phyloP scores from a whole-genome alignment of 169 alveolate genomes.

The Cryptosporidium ryanae region DNA sequence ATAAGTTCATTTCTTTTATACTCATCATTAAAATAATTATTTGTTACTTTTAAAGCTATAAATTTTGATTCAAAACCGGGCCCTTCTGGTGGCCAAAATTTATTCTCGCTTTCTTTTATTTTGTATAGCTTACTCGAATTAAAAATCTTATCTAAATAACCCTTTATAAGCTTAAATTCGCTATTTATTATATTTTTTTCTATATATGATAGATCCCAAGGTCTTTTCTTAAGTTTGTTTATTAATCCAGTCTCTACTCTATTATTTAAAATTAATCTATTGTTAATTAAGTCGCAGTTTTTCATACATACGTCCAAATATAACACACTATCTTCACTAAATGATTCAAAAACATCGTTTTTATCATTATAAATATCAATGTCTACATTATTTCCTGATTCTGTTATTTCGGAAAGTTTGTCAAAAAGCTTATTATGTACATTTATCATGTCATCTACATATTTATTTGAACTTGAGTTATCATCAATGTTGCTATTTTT shows the following conservation, averaged over 20 bases:
- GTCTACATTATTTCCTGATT: constrained; percentile 1
- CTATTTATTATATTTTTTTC: background rate
- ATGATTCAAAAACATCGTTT: background rate
- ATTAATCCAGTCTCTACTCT: background rate
- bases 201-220: constrained; percentile 45
- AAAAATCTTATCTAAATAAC: background rate
- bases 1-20: background rate
- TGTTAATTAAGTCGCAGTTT: background rate
- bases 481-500: background rate
- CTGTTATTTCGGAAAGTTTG: constrained; percentile 28
- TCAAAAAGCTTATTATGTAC: constrained; percentile 8
- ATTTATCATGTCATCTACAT: constrained; percentile 8
- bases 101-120: constrained; percentile 32
- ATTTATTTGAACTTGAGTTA: background rate
- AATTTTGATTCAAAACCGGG: constrained; percentile 42
- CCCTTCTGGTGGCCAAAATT: constrained; percentile 69
- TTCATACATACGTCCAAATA: constrained; percentile 2
- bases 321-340: background rate
- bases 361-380: constrained; percentile 1
- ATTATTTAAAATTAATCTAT: background rate
- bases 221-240: background rate
- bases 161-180: constrained; percentile 11
- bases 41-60: constrained; percentile 11
- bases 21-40: too few species aligned
- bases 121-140: constrained; percentile 22